phyloP scores from a whole-genome alignment of 2,329 filamentous ascomycete species.

The Diaporthe eres region DNA sequence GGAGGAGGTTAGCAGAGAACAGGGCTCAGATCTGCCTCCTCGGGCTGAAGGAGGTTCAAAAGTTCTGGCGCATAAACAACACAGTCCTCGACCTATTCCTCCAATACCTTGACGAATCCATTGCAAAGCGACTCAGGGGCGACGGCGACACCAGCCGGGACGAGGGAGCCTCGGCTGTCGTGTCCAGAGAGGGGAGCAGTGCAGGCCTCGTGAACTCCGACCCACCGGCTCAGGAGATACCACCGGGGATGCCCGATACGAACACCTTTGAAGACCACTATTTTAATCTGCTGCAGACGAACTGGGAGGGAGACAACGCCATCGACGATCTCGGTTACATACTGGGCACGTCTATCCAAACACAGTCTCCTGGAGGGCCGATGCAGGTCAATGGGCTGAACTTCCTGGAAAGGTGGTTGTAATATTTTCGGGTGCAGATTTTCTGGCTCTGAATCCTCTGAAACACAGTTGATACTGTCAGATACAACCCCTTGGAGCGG shows the following conservation, averaged over 20 bases:
- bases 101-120: constrained; percentile 55
- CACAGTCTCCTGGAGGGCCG: constrained; percentile 46
- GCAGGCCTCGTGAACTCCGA: constrained; percentile 16
- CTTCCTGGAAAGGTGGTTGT: constrained; percentile 49
- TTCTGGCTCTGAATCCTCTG: neutral
- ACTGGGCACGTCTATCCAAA: constrained; percentile 45
- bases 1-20: constrained; percentile 54
- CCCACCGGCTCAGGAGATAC: neutral
- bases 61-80: constrained; percentile 58
- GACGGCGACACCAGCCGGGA: constrained; percentile 36
- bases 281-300: constrained; percentile 51
- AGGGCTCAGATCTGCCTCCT: constrained; percentile 55
- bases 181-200: constrained; percentile 34
- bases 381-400: constrained; percentile 50
- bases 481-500: neutral
- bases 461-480: neutral
- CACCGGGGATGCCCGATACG: constrained; percentile 38
- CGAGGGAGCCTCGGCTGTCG: constrained; percentile 19
- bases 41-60: constrained; percentile 55
- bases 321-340: constrained; percentile 53
- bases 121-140: constrained; percentile 52
- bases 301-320: constrained; percentile 54
- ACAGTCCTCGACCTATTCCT: constrained; percentile 55
- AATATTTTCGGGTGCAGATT: neutral
- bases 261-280: constrained; percentile 54